A percentile compares a stretch with the other conserved stretches of the same genome.
Conservation (phyloP, 2,329 filamentous ascomycete species). For the Leptoxyphium fumago region DNA sequence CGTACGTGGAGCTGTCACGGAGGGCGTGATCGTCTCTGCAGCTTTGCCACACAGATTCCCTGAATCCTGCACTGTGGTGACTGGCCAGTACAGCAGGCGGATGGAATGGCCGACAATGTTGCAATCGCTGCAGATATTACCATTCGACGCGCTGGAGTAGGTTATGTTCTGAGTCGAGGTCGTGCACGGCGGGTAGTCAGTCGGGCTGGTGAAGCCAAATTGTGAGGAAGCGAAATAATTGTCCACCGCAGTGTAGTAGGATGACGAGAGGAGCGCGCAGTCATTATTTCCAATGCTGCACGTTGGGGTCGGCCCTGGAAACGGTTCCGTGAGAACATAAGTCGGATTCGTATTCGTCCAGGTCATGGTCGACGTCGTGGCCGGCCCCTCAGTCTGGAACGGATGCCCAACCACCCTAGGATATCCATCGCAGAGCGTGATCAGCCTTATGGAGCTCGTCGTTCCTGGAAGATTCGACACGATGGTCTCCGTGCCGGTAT, state of each 20-base stretch:
- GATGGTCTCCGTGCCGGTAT: not conserved
- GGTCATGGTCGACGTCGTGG: conserved; percentile 1
- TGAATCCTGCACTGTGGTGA: conserved; percentile 3
- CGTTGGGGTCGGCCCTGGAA: conserved; percentile 3
- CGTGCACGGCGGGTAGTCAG: conserved; percentile 4
- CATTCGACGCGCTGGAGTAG: conserved; percentile 1
- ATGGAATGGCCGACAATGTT: conserved; percentile 5
- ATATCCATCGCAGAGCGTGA: conserved; percentile 12
- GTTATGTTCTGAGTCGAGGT: conserved; percentile 3
- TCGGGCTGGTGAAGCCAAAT: not conserved
- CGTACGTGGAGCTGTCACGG: conserved; percentile 6
- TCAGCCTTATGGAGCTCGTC: not conserved
- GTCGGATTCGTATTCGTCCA: conserved; percentile 4
- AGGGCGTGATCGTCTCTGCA: conserved; percentile 5
- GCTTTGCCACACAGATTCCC: conserved; percentile 4
- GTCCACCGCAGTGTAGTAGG: conserved; percentile 2
- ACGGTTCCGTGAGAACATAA: conserved; percentile 1
- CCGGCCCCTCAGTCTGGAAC: not conserved
- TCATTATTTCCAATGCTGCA: conserved; percentile 3
- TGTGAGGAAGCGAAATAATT: not conserved
- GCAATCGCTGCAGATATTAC: conserved; percentile 3
- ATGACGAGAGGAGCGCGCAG: conserved; percentile 2
- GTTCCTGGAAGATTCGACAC: not conserved
- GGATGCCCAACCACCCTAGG: conserved; percentile 6
- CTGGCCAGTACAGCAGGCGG: conserved; percentile 11